Percentiles rank a stretch among this genome's conserved stretches.
phyloP scores from a whole-genome alignment of 1,284 basidiomycete species.

The Golubevia pallescens region DNA sequence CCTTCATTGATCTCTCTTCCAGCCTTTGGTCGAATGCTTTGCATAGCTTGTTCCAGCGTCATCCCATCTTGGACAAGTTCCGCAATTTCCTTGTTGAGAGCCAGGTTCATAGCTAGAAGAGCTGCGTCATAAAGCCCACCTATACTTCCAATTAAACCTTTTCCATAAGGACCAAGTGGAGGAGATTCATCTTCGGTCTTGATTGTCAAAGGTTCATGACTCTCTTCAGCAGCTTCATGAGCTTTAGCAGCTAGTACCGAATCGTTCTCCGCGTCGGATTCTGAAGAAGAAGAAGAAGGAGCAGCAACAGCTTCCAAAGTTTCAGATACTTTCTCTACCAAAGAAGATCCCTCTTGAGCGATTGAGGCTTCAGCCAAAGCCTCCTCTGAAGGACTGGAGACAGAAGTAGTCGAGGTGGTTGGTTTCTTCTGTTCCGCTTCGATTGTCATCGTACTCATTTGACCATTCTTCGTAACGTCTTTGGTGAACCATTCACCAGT shows the following conservation, averaged over 20 bases:
- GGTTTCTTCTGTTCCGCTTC: not conserved
- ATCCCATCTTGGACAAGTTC: constrained; percentile 23
- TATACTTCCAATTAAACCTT: constrained; percentile 49
- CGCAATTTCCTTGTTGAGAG: constrained; percentile 30
- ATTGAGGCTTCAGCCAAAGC: not conserved
- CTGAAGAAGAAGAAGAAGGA: not conserved
- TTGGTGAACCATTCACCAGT: constrained; percentile 30
- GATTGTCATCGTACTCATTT: constrained; percentile 36
- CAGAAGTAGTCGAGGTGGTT: not conserved
- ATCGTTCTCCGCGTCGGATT: not conserved
- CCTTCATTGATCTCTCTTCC: constrained; percentile 4
- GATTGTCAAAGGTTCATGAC: not conserved
- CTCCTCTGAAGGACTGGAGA: not conserved
- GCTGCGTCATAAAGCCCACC: constrained; percentile 52
- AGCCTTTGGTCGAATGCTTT: constrained; percentile 1
- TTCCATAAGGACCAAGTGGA: constrained; percentile 25
- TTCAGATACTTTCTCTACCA: not conserved
- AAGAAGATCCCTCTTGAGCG: not conserved
- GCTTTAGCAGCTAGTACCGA: not conserved
- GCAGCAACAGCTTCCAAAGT: not conserved
- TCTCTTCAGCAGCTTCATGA: not conserved
- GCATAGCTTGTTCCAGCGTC: constrained; percentile 29
- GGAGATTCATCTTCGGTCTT: constrained; percentile 5
- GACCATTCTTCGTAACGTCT: constrained; percentile 22
- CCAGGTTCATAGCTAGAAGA: constrained; percentile 29